These are phyloP conservation scores for Bolboschoenoplectus hybrid DNA, from an alignment of 202 grass and related monocot species.

Conservation along the genomic window DNA sequence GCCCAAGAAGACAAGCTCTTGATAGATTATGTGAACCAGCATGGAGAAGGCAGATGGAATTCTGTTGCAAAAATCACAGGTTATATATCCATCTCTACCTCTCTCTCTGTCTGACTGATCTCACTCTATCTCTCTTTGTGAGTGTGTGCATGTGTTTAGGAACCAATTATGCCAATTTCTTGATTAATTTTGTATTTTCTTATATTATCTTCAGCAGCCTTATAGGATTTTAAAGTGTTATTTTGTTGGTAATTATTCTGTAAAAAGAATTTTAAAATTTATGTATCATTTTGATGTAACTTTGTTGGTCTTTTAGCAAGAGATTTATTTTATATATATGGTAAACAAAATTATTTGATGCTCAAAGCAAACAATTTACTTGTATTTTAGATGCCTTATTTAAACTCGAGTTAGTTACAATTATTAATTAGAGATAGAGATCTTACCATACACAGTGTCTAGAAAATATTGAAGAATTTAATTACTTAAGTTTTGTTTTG, in stretches of 20 bases:
- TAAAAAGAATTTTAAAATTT: not conserved
- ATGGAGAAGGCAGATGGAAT: constrained; percentile 93
- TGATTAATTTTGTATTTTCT: not conserved
- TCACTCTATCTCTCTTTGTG: not conserved
- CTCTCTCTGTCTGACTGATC: not conserved
- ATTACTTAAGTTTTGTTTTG: constrained; percentile 2
- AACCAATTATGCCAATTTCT: not conserved
- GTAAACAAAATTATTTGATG: not conserved
- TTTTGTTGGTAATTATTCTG: not conserved
- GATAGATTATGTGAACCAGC: constrained; percentile 67
- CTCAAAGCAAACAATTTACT: not conserved
- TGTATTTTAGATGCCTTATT: not conserved
- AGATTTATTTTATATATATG: not conserved
- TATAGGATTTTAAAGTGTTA: constrained; percentile 2
- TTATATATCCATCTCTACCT: constrained; percentile 16
- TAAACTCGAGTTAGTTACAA: not conserved
- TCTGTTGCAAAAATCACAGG: constrained; percentile 88
- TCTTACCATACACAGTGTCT: not conserved
- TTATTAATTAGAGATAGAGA: not conserved
- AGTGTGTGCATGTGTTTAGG: not conserved
- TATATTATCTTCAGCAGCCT: not conserved
- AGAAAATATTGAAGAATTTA: constrained; percentile 3
- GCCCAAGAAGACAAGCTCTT: constrained; percentile 81
- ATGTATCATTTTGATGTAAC: not conserved
- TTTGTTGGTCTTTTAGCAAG: not conserved